Percentiles rank a stretch among this genome's conserved stretches.
phyloP scores from a whole-genome alignment of 495 filamentous ascomycete species.

The Symbiotaphrina buchneri region DNA sequence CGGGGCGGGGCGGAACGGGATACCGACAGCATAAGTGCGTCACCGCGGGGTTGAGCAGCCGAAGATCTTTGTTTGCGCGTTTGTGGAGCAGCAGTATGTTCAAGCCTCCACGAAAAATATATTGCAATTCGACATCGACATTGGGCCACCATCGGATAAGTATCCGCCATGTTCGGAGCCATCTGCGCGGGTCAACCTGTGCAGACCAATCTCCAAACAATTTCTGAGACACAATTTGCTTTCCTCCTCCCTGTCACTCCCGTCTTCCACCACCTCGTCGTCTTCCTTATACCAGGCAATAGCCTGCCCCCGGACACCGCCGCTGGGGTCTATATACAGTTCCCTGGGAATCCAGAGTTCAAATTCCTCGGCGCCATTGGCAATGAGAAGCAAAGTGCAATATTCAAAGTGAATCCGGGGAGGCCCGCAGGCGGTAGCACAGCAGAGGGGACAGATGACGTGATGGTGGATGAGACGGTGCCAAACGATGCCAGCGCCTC shows the following conservation, averaged over 20 bases:
- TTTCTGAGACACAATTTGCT: constrained; percentile 43
- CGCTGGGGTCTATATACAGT: constrained; percentile 71
- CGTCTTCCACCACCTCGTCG: constrained; percentile 54
- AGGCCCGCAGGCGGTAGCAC: constrained; percentile 6
- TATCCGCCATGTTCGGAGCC: constrained; percentile 11
- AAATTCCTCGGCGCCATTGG: constrained; percentile 73
- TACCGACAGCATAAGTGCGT: no score
- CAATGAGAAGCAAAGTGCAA: constrained; percentile 67
- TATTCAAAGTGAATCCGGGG: constrained; percentile 41
- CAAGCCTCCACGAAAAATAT: no score
- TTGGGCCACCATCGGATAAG: no score
- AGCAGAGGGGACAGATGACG: constrained; percentile 17
- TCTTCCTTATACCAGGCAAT: constrained; percentile 73
- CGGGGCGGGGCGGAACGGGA: no score
- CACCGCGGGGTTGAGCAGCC: no score
- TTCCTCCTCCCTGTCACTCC: constrained; percentile 35
- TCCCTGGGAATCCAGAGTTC: constrained; percentile 34
- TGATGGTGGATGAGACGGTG: constrained; percentile 22
- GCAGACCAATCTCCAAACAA: constrained; percentile 31
- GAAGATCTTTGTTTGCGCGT: no score
- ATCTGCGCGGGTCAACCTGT: constrained; percentile 19
- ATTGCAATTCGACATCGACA: no score
- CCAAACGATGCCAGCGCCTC: constrained; percentile 2
- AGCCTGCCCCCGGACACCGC: constrained; percentile 52
- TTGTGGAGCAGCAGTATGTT: no score